Evolutionary conservation across 495 filamentous ascomycete species (phyloP), one percentile per base, ranked within the genome.

Genomic region (Penicillium subrubescens): DNA sequence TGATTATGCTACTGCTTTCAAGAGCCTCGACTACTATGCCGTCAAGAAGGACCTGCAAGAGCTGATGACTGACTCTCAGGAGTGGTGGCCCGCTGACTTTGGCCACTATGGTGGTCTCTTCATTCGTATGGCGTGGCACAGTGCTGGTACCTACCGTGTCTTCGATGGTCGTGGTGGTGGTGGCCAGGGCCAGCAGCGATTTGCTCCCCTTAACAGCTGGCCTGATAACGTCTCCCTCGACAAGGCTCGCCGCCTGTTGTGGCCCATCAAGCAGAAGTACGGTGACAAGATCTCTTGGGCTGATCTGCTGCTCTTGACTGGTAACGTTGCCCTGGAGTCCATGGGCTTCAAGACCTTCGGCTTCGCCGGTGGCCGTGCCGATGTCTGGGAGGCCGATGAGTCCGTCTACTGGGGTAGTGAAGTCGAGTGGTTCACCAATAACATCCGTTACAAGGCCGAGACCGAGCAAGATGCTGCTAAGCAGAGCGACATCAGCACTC

Each of bases 221-320:
- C 89, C 89, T 61, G 89, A 92, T 79, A 92, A 92, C 65, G 88
- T 87, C 64, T 86, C 81, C 67, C 83, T 92, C 54, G 89, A 92
- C 84, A 92, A 92, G 84, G 88, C 88, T 39, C 89, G 89, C 57
- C 88, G 89, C 64, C 84, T 92, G 62, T 75, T 92, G 58, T 92
- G 89, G 89, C 89, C 89, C 69, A 86, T 92, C 78, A 92, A 92
- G 81, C 88, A 91, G 69, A 92, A 92, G 82, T 92, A 92, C 70
- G 89, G 89, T 73, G 84, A 85, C 83, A 90, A 90, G 82, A 88
- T 92, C 73, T 92, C 89, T 5, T 92, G 89, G 89, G 87, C 88
- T 29, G 89, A 92, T 69, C 75, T 92, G 66, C 62, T 89, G 39
- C 81, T 92, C 33, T 80, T 92, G 41, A 84, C 87, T 29, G 89